Percentiles rank a stretch among this genome's conserved stretches.
These are phyloP conservation scores for Leptosphaerulina australis DNA, from an alignment of 2,329 filamentous ascomycete species.

Conservation along the genomic window DNA sequence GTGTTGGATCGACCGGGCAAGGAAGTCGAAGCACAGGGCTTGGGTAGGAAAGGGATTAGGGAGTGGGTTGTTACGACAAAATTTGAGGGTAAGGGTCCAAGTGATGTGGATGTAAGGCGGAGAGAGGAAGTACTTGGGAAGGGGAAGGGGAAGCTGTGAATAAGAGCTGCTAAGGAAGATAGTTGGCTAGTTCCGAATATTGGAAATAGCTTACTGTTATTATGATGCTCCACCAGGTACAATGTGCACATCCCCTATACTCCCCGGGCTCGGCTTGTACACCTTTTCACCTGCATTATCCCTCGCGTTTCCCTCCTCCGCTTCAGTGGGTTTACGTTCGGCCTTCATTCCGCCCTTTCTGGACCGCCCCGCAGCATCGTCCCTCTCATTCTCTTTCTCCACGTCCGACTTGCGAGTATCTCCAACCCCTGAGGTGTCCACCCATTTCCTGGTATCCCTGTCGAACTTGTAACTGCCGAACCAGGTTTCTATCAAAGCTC, in stretches of 20 bases:
- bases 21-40: constrained; percentile 59
- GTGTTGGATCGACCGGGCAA: constrained; percentile 61
- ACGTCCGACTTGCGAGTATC: background rate
- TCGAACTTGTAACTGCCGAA: constrained; percentile 55
- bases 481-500: constrained; percentile 54
- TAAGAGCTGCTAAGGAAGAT: no score
- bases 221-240: background rate
- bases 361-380: background rate
- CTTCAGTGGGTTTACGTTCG: background rate
- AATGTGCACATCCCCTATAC: constrained; percentile 1
- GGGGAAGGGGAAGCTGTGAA: constrained; percentile 24
- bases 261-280: background rate
- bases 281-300: background rate
- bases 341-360: background rate
- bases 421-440: background rate
- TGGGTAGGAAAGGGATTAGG: constrained; percentile 56
- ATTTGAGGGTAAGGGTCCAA: constrained; percentile 62
- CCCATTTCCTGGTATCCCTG: constrained; percentile 36
- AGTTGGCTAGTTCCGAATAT: background rate
- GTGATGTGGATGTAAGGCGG: constrained; percentile 59
- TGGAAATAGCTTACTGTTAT: background rate
- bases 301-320: background rate
- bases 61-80: constrained; percentile 64
- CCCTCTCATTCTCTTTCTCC: background rate
- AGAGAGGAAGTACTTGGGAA: constrained; percentile 53